Evolutionary conservation across 495 filamentous ascomycete species (phyloP), one percentile per base, ranked within the genome.

Genomic region (Podospora fimiseda): DNA sequence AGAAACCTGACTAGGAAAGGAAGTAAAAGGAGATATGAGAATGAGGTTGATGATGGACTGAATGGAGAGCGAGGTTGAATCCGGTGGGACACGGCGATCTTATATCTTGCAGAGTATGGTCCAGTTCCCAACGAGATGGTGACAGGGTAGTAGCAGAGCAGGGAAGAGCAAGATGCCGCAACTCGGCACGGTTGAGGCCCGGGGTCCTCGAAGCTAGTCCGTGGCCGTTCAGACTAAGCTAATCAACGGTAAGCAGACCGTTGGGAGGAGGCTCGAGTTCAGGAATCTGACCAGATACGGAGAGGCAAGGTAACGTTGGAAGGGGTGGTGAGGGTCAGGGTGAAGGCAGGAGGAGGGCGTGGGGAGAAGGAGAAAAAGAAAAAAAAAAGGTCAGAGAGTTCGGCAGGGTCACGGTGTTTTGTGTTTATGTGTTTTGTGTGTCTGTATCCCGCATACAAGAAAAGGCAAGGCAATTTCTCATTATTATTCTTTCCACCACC

Each of bases 341-440:
- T 45, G 37, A 50, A 47, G 18, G 44, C 44, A 47, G 44, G 44
- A 47, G 44, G 7, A 47, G 23, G 44, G 44, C 44, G 55, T 23
- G 49, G 16, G 44, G 48, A 48, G 47, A 42, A 48, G 43, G 43
- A 51, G 46, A 23, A 55, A 55, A 38, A 45, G 18, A 53, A 33
- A 41, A 22, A 23, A 15, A 7, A 39, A 51, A 57, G 50, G 60
- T 60, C 58, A 56, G 57, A 64, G 63, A 51, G 47, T 51, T 53
- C 44, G 50, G 48, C 47, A 50, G 24, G 43, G 53, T 45, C 23
- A 22, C 14, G 44, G 20, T 47, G 44, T 14, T 47, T 47, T 47
- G 44, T 41, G 48, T 59, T 14, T 47, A 30, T 47, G 44, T 41
- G 48, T 59, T 52, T 57, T 62, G 52, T 58, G 43, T 37, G 23